Evolutionary conservation across 371 early-diverging fungal species (phyloP).

Genomic region (Mortierella sp.): DNA sequence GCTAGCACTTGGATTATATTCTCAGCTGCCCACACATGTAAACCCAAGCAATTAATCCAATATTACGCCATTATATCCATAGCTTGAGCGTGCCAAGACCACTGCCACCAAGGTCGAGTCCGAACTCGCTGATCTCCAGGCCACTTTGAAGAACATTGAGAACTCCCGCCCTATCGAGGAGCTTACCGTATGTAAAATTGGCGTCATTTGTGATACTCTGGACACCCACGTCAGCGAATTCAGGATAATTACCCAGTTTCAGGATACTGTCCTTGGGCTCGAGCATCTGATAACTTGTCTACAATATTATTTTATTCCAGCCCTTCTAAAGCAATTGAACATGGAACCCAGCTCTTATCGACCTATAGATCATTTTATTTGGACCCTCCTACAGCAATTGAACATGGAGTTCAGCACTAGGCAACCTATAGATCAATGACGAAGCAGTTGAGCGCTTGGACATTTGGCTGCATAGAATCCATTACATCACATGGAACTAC

Average conservation of each 20-base stretch:
- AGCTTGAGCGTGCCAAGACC: slow-evolving; percentile 89
- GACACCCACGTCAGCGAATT: background rate
- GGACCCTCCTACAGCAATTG: background rate
- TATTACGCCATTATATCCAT: slow-evolving; percentile 4
- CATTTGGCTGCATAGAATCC: too few relatives aligned
- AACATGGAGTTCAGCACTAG: background rate
- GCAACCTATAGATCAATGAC: background rate
- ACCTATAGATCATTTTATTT: background rate
- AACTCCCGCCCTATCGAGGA: slow-evolving; percentile 94
- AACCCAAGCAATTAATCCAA: background rate
- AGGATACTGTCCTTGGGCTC: background rate
- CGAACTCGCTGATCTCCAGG: slow-evolving; percentile 90
- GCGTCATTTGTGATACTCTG: background rate
- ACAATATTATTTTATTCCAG: background rate
- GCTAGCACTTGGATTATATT: too few relatives aligned
- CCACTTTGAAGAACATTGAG: slow-evolving; percentile 94
- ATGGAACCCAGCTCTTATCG: background rate
- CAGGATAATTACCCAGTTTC: background rate
- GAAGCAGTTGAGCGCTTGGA: too few relatives aligned
- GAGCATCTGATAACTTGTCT: background rate
- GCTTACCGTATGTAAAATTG: slow-evolving; percentile 80
- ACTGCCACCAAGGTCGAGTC: slow-evolving; percentile 88
- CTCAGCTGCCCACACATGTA: background rate
- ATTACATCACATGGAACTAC: too few relatives aligned
- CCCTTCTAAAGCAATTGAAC: background rate